Conservation (phyloP, 192 early-diverging fungal genomes). For the Chytriomyces sp. region DNA sequence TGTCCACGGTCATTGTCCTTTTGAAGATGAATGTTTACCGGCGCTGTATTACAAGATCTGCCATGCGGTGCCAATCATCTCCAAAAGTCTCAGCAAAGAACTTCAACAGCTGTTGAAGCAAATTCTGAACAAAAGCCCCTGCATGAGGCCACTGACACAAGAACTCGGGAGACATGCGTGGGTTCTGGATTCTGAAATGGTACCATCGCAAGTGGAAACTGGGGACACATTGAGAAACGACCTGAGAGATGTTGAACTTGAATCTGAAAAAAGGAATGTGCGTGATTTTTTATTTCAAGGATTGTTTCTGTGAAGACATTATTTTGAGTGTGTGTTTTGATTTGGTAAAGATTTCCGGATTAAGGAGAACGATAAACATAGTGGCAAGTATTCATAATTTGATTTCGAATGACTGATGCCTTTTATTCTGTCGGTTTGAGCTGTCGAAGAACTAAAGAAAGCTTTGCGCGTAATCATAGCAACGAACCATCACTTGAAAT, state of each 20-base stretch:
- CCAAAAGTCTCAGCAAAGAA: slow-evolving; percentile 29
- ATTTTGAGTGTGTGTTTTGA: too few relatives aligned
- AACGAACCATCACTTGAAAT: too few relatives aligned
- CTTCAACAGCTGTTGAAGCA: slow-evolving; percentile 43
- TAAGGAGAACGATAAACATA: too few relatives aligned
- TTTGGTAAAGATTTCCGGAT: too few relatives aligned
- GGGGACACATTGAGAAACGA: slow-evolving; percentile 54
- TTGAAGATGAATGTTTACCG: slow-evolving; percentile 50
- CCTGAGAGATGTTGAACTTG: slow-evolving; percentile 53
- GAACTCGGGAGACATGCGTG: slow-evolving; percentile 38
- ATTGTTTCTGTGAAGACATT: too few relatives aligned
- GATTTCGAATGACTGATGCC: too few relatives aligned
- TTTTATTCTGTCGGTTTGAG: too few relatives aligned
- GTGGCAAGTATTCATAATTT: too few relatives aligned
- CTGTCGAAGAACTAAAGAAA: too few relatives aligned
- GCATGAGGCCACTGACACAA: slow-evolving; percentile 22
- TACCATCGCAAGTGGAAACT: slow-evolving; percentile 40
- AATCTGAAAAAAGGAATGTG: slow-evolving; percentile 19
- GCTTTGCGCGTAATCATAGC: too few relatives aligned
- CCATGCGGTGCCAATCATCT: slow-evolving; percentile 32
- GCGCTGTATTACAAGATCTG: slow-evolving; percentile 51
- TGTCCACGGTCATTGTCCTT: slow-evolving; percentile 60
- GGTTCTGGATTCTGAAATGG: slow-evolving; percentile 42
- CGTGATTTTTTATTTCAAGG: too few relatives aligned
- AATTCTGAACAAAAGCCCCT: slow-evolving; percentile 56